Evolutionary conservation across 1,284 basidiomycete genomes (phyloP).

Genomic region (Austroboletus olivaceoglutinosus): DNA sequence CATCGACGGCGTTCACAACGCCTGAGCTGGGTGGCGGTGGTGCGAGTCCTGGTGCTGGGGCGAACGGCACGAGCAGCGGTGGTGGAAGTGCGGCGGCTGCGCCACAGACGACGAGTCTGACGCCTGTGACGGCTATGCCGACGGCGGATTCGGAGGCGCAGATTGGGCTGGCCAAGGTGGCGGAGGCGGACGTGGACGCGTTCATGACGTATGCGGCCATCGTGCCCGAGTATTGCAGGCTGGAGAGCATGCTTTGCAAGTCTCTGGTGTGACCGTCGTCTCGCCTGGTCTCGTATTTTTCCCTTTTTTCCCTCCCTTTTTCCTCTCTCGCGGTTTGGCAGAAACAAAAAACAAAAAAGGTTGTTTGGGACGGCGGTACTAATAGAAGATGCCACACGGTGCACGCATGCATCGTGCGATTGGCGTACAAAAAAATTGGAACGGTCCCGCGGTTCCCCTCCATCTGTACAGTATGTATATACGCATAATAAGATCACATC

Average conservation of each 20-base stretch:
- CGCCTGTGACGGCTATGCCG: constrained; percentile 65
- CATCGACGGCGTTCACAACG: constrained; percentile 62
- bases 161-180: constrained; percentile 73
- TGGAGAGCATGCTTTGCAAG: constrained; percentile 74
- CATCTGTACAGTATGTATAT: constrained; percentile 15
- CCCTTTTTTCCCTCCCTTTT: not conserved
- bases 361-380: too few species aligned
- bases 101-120: constrained; percentile 50
- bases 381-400: too few species aligned
- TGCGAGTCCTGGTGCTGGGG: constrained; percentile 21
- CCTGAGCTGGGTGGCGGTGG: constrained; percentile 49
- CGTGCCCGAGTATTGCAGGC: constrained; percentile 75
- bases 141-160: constrained; percentile 70
- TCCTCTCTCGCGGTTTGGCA: not conserved
- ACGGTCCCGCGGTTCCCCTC: not conserved
- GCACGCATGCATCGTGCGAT: not conserved
- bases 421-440: constrained; percentile 1
- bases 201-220: constrained; percentile 81
- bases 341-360: not conserved
- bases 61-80: constrained; percentile 3
- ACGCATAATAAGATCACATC: constrained; percentile 11
- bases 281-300: not conserved
- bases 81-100: constrained; percentile 11
- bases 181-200: constrained; percentile 76
- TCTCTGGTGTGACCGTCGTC: constrained; percentile 42